A percentile compares a stretch with the other conserved stretches of the same genome.
Evolutionary conservation across 2,329 filamentous ascomycete species (phyloP).

Genomic region (Fusarium sp.): DNA sequence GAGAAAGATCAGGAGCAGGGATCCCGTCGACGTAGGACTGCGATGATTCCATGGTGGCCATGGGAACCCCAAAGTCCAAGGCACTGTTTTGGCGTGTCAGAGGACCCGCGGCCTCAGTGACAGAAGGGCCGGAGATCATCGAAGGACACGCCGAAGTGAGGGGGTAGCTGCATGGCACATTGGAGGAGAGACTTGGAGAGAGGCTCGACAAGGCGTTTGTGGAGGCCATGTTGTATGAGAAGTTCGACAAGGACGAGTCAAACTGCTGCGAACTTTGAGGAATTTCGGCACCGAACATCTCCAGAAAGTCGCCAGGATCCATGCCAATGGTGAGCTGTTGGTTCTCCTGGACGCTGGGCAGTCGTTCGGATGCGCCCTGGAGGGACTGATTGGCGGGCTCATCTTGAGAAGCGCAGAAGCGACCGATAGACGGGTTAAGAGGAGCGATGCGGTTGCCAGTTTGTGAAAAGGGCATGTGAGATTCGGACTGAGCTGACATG

Average conservation of each 20-base stretch:
- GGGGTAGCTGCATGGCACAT: constrained; percentile 40
- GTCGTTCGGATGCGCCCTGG: constrained; percentile 39
- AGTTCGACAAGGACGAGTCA: constrained; percentile 23
- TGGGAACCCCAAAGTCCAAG: constrained; percentile 46
- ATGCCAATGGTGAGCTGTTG: constrained; percentile 47
- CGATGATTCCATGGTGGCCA: constrained; percentile 51
- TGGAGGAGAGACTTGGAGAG: constrained; percentile 16
- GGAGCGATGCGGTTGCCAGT: constrained; percentile 47
- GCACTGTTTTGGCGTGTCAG: constrained; percentile 56
- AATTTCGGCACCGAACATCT: constrained; percentile 37
- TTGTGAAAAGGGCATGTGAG: constrained; percentile 51
- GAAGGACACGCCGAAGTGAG: constrained; percentile 53
- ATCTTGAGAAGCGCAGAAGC: constrained; percentile 46
- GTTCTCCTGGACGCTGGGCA: constrained; percentile 51
- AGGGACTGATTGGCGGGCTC: constrained; percentile 43
- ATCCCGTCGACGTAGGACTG: constrained; percentile 47
- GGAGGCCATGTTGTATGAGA: constrained; percentile 29
- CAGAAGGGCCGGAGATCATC: constrained; percentile 53
- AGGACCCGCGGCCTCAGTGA: constrained; percentile 49
- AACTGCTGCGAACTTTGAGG: constrained; percentile 37
- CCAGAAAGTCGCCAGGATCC: constrained; percentile 52
- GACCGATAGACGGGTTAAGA: constrained; percentile 42
- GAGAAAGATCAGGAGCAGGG: constrained; percentile 28
- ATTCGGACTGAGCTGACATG: constrained; percentile 53
- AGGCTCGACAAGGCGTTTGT: constrained; percentile 28